Base-by-base conservation (phyloP, 176 grass and related monocot species). In the Chloris gayana region DNA sequence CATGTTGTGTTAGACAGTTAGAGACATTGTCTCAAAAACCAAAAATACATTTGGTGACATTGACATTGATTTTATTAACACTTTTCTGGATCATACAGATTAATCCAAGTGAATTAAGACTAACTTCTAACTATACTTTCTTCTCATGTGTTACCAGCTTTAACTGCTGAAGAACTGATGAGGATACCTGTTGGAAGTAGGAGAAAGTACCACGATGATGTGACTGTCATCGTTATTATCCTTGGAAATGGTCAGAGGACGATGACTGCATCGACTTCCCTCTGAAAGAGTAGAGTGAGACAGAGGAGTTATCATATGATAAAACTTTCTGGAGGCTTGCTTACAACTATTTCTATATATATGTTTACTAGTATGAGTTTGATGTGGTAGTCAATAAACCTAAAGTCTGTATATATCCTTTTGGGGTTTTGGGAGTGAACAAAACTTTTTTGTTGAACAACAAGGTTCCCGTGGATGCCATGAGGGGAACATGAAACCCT, bases 161-260 rank as follows among this genome's bases (percentile, higher is more conserved):
- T 93, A 86, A 96, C 82, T 25, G 73, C 88, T 6, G 89, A 96
- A 88, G 82, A 96, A 70, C 71, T 99, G 67, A 86, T 90, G 91
- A 91, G 81, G 41, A 87, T 96, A 84, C 91, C 97, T 46, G 91
- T 82, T 59, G 97, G 97, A 57, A 93, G 88, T 68, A 99, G 93
- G 67, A 93, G 97, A 67, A 99, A 90, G 64, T 99, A 99, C 67
- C 93, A 99, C 5, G 97, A 99, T 66, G 97, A 99, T 45, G 93
- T 99, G 35, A 96, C 97, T 0, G 61, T 96, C 45, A 85, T 99
- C 64, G 97, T 99, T 82, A 96, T 99, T 75, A 89, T 88, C 72
- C 91, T 99, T 15, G 91, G 93, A 14, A 99, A 96, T 77, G 90
- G 73, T 34, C 88, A 74, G 56, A 88, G 85, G 87, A 99, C 93